Conservation (phyloP, 2,329 filamentous ascomycete genomes). For the Fonsecaea erecta region DNA sequence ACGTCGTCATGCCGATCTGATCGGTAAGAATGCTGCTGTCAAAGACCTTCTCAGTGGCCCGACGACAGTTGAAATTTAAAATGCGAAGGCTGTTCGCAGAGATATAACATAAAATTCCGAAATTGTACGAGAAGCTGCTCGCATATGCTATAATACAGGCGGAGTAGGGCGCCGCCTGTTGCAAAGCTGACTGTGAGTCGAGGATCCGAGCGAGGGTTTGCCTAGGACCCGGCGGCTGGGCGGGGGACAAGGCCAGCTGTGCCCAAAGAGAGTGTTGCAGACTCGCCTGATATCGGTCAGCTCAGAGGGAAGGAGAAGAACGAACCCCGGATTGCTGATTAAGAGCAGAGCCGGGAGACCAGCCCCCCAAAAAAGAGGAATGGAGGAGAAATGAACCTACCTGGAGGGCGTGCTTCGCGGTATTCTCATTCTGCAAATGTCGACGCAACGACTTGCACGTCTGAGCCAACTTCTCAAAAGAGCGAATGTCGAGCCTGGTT, state of each 20-base stretch:
- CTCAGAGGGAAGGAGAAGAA: constrained; percentile 5
- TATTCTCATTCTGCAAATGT: constrained; percentile 58
- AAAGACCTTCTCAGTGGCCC: constrained; percentile 60
- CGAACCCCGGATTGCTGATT: too few species aligned
- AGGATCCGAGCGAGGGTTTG: constrained; percentile 65
- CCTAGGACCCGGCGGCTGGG: constrained; percentile 43
- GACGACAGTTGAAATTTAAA: constrained; percentile 60
- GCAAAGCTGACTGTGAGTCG: constrained; percentile 61
- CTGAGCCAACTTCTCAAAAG: constrained; percentile 62
- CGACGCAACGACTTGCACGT: constrained; percentile 58
- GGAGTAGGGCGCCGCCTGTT: constrained; percentile 63
- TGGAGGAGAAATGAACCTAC: constrained; percentile 46
- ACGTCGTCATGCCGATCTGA: constrained; percentile 1
- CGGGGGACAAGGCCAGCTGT: constrained; percentile 51
- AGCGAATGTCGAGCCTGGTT: constrained; percentile 60
- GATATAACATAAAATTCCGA: constrained; percentile 69
- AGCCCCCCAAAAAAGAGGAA: too few species aligned
- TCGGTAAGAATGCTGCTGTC: constrained; percentile 54
- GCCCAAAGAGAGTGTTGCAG: constrained; percentile 44
- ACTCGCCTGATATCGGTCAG: constrained; percentile 43
- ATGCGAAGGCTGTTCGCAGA: constrained; percentile 60
- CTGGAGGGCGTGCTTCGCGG: constrained; percentile 63
- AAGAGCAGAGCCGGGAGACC: too few species aligned
- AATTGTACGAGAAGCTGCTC: constrained; percentile 65
- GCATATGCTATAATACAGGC: constrained; percentile 64